These are phyloP conservation scores for Fusarium lateritium DNA, from an alignment of 2,329 filamentous ascomycete genomes.

Conservation along the genomic window DNA sequence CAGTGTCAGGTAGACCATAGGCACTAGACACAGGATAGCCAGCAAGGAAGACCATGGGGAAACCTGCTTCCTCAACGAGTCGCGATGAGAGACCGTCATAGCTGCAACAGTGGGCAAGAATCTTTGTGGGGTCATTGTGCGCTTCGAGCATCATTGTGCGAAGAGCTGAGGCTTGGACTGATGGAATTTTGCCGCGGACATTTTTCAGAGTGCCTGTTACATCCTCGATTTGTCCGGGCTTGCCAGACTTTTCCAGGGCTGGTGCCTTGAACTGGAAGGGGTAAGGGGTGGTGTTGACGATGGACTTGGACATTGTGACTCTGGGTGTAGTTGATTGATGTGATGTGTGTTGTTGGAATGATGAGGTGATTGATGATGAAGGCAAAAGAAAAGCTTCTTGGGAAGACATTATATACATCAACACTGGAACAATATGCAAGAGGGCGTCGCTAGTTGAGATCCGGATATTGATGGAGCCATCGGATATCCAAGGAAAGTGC, in stretches of 20 bases:
- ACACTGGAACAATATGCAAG: accelerated
- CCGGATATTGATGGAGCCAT: not conserved
- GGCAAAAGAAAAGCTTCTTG: accelerated
- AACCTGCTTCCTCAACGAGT: slow-evolving; percentile 62
- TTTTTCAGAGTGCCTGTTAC: slow-evolving; percentile 22
- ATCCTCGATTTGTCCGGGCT: slow-evolving; percentile 28
- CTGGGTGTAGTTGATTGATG: not conserved
- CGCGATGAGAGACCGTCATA: slow-evolving; percentile 62
- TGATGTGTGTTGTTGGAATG: not conserved
- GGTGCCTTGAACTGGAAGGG: slow-evolving; percentile 51
- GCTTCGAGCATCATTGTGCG: slow-evolving; percentile 60
- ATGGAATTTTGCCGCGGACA: slow-evolving; percentile 51
- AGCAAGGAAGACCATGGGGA: slow-evolving; percentile 62
- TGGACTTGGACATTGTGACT: slow-evolving; percentile 42
- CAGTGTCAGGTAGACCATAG: slow-evolving; percentile 62
- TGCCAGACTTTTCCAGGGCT: slow-evolving; percentile 27
- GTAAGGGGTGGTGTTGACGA: slow-evolving; percentile 52
- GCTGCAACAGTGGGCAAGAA: slow-evolving; percentile 59
- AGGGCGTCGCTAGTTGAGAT: no score
- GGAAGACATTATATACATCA: not conserved
- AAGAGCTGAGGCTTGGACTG: slow-evolving; percentile 55
- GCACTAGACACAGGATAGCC: slow-evolving; percentile 59
- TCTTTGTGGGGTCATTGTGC: slow-evolving; percentile 58
- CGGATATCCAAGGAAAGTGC: not conserved
- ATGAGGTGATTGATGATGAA: not conserved